Evolutionary conservation across 2,329 filamentous ascomycete species (phyloP), one percentile per base, ranked within the genome.

Genomic region (Arthrobotrys iridis): DNA sequence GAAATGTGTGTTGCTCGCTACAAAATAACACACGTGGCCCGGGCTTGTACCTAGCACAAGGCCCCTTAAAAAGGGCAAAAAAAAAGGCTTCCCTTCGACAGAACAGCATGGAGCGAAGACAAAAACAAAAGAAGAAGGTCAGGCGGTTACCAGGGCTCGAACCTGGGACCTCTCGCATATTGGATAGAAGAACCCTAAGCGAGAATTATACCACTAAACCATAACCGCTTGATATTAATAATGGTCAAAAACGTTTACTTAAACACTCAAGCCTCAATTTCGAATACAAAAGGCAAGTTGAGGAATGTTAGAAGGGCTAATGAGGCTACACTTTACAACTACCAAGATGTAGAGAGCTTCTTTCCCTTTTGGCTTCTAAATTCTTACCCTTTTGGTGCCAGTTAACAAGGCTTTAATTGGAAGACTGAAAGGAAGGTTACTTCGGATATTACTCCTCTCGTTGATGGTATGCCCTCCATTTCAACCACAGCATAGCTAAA

Each of bases 201-300:
- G 71, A 75, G 71, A 75, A 75, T 75, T 75, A 75, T 75, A 75
- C 71, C 71, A 68, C 71, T 75, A 75, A 75, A 75, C 71, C 71
- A 75, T 64, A 75, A 68, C 55, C 71, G 71, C 71, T 48, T 63
- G 58, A 41, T 63, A 26, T 18, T 22, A 55, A 20, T n/a, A n/a
- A 24, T 1, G 7, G 18, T 6, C 4, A 13, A 10, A 4, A 24
- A 37, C 35, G 18, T 7, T 24, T 22, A 2, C 2, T 37, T 22
- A 1, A 37, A 24, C 18, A 10, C 24, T 24, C 10, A 10, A 11
- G 28, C 4, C n/a, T n/a, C n/a, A n/a, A n/a, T n/a, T n/a, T n/a
- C n/a, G n/a, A n/a, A n/a, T n/a, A n/a, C n/a, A n/a, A n/a, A n/a
- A n/a, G n/a, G n/a, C n/a, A n/a, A n/a, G n/a, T n/a, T n/a, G n/a